Evolutionary conservation across 768 basidiomycete species (phyloP).

Genomic region (Agaricus sinodeliciosus): DNA sequence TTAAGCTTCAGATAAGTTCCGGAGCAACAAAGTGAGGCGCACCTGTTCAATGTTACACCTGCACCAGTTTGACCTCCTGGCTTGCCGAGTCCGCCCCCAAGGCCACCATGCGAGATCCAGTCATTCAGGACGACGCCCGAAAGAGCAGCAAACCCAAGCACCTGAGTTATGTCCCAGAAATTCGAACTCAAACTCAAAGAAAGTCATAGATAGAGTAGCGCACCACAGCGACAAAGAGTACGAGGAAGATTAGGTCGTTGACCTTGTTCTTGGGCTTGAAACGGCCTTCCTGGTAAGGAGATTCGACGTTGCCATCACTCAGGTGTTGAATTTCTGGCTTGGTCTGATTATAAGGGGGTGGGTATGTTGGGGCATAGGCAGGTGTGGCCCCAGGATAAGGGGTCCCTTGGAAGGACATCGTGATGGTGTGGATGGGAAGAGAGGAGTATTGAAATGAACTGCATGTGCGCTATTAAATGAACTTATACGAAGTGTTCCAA

Average conservation of each 20-base stretch:
- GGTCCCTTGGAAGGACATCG: conserved; percentile 19
- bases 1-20: not conserved
- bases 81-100: conserved; percentile 67
- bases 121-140: conserved; percentile 58
- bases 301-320: conserved; percentile 30
- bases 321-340: conserved; percentile 13
- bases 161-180: conserved; percentile 24
- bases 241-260: conserved; percentile 66
- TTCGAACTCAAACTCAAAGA: too few relatives aligned
- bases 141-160: conserved; percentile 61
- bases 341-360: conserved; percentile 19
- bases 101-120: conserved; percentile 58
- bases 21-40: conserved; percentile 14
- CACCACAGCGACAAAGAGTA: conserved; percentile 70
- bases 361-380: conserved; percentile 26
- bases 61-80: conserved; percentile 52
- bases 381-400: conserved; percentile 36
- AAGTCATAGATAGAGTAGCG: conserved; percentile 4
- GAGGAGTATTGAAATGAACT: not conserved
- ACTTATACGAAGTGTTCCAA: not conserved
- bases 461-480: too few relatives aligned
- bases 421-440: not conserved
- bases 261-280: conserved; percentile 64
- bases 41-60: conserved; percentile 61
- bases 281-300: conserved; percentile 53